Evolutionary conservation across 768 basidiomycete species (phyloP).

Genomic region (Paxillus rubicundulus): DNA sequence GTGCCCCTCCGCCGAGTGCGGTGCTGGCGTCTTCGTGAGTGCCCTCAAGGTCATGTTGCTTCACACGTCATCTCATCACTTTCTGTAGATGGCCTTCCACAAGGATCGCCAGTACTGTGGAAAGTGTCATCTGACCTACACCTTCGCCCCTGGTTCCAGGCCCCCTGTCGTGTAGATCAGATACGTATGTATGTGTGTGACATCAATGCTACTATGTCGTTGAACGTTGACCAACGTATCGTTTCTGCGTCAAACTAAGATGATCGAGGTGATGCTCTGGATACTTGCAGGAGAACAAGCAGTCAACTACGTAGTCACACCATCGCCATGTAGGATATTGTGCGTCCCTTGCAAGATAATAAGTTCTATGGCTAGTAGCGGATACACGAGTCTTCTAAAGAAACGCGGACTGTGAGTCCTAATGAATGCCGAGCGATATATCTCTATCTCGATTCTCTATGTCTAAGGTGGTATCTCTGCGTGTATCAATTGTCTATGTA

Average conservation of each 20-base stretch:
- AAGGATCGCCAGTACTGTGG: conserved; percentile 98
- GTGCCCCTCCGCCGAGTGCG: conserved; percentile 82
- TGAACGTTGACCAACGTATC: background rate
- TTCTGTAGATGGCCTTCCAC: conserved; percentile 93
- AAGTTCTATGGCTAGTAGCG: background rate
- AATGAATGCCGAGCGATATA: no score
- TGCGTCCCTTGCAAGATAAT: background rate
- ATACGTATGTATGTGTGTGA: conserved; percentile 8
- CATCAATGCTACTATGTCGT: conserved; percentile 5
- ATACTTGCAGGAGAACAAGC: background rate
- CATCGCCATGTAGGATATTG: background rate
- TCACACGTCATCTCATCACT: conserved; percentile 6
- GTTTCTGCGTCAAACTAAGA: background rate
- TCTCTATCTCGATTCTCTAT: background rate
- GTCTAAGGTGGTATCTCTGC: no score
- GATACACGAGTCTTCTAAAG: background rate
- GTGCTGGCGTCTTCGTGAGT: conserved; percentile 82
- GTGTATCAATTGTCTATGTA: background rate
- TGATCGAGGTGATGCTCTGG: background rate
- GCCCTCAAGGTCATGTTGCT: background rate
- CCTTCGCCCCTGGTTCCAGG: conserved; percentile 77
- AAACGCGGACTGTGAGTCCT: background rate
- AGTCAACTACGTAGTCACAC: background rate
- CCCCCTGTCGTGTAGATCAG: conserved; percentile 61
- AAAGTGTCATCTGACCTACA: conserved; percentile 88